Evolutionary conservation across 768 basidiomycete genomes (phyloP).

Genomic region (Holtermannia corniformis): DNA sequence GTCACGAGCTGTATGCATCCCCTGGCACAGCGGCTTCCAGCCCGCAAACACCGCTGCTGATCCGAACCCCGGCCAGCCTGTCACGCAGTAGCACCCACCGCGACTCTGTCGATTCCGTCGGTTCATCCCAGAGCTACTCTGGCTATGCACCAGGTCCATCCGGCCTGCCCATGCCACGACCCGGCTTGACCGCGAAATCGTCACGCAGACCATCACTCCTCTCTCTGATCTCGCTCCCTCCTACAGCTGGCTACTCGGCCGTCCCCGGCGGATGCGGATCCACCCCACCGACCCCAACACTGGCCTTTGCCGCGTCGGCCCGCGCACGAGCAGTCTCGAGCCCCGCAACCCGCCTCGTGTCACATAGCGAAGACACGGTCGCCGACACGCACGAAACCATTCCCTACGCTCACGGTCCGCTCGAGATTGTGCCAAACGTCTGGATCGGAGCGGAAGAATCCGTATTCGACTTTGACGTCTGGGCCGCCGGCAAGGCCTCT

Average conservation of each 20-base stretch:
- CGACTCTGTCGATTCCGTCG: background rate
- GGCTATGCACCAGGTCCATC: background rate
- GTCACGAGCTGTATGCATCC: too few relatives aligned
- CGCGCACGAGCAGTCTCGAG: background rate
- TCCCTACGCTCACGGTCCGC: slow-evolving; percentile 34
- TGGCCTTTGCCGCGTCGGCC: background rate
- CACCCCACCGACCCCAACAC: background rate
- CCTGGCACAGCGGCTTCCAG: background rate
- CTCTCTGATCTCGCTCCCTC: slow-evolving; percentile 22
- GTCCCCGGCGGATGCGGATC: too few relatives aligned
- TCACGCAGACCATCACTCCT: slow-evolving; percentile 22
- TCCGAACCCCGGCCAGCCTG: background rate
- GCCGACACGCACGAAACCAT: background rate
- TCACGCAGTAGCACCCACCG: background rate
- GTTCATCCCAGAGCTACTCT: background rate
- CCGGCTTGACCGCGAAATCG: slow-evolving; percentile 5
- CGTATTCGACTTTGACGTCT: slow-evolving; percentile 13
- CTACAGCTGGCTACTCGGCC: background rate
- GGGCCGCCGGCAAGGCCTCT: slow-evolving; percentile 5
- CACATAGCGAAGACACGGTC: background rate
- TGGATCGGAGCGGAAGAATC: slow-evolving; percentile 38
- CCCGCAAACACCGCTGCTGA: background rate
- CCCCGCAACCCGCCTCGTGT: background rate
- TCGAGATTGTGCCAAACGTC: slow-evolving; percentile 35
- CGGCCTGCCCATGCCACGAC: slow-evolving; percentile 12